phyloP scores from a whole-genome alignment of 441 rosid species.

The Caryocar brasiliense region DNA sequence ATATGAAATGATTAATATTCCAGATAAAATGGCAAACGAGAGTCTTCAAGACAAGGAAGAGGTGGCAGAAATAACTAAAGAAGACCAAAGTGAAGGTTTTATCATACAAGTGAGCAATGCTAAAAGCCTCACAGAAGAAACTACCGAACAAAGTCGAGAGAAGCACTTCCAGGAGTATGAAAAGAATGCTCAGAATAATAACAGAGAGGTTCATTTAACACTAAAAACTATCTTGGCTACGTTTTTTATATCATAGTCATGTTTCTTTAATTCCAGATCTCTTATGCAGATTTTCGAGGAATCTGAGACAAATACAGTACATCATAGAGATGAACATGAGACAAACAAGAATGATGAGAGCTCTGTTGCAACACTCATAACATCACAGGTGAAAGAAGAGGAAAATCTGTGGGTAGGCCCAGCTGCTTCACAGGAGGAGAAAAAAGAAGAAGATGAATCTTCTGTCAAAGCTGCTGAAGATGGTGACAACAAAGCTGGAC shows the following conservation, averaged over 20 bases:
- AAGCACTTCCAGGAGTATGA: conserved; percentile 6
- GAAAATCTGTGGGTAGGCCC: neutral
- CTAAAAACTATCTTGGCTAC: neutral
- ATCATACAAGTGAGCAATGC: neutral
- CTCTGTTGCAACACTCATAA: neutral
- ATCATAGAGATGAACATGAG: conserved; percentile 1
- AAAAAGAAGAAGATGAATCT: neutral
- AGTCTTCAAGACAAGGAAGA: too few species aligned
- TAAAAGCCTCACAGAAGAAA: conserved; percentile 9
- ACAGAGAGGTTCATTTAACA: conserved; percentile 18
- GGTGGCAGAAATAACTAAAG: conserved; percentile 14
- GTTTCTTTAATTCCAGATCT: conserved; percentile 1
- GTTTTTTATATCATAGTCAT: neutral
- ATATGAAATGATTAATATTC: too few species aligned
- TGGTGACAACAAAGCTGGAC: too few species aligned
- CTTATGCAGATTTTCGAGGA: conserved; percentile 13
- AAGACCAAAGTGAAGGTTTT: conserved; percentile 2
- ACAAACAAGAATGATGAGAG: conserved; percentile 7
- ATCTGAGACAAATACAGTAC: conserved; percentile 2
- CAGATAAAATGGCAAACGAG: too few species aligned
- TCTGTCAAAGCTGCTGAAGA: too few species aligned
- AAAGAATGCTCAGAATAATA: neutral
- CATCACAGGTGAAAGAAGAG: conserved; percentile 5
- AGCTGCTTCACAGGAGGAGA: too few species aligned
- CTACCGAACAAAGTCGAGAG: neutral